Evolutionary conservation across 192 early-diverging fungal species (phyloP), one percentile per base, ranked within the genome.

Genomic region (Gonapodya sp.): DNA sequence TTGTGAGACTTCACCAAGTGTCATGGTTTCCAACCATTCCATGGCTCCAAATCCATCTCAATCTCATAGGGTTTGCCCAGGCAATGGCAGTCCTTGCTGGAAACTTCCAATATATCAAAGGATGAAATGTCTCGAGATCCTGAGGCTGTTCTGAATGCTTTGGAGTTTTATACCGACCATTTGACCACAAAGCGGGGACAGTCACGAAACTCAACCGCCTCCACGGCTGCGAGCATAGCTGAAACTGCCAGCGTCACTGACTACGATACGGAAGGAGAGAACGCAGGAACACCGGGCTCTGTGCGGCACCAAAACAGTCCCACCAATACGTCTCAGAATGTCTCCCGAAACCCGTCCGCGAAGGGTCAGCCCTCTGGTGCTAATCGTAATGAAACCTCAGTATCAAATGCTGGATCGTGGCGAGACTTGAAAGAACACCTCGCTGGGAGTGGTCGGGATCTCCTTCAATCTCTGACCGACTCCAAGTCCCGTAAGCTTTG

Each of bases 51-150:
- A 73, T 36, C 72, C 46, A 31, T 36, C 37, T 83, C 31, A 35
- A 36, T 36, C 30, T 31, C 80, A 64, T 80, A 35, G 93, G 98
- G 98, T 46, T 84, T 99, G 81, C 98, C 98, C 78, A 94, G 94
- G 81, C 94, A 96, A 84, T 99, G 98, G 98, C 94, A 93, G 73
- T 92, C 89, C 84, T 89, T 99, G 32, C 86, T 99, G 73, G 95
- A 96, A 85, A 91, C 93, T 30, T 97, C 96, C 1, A 93, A 93
- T 78, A 96, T 99, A 78, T 96, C 98, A 31, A 92, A 96, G 83
- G 96, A 99, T 83, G 98, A 99, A 91, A 96, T 96, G 83, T 92
- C 95, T 37, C 96, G 95, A 85, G 96, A 99, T 81, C 98, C 98
- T 35, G 97, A 98, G 86, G 97, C 97, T 31, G 98, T 99, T 36